phyloP scores from a whole-genome alignment of 148 eudicot genomes.

The Drosera capensis region DNA sequence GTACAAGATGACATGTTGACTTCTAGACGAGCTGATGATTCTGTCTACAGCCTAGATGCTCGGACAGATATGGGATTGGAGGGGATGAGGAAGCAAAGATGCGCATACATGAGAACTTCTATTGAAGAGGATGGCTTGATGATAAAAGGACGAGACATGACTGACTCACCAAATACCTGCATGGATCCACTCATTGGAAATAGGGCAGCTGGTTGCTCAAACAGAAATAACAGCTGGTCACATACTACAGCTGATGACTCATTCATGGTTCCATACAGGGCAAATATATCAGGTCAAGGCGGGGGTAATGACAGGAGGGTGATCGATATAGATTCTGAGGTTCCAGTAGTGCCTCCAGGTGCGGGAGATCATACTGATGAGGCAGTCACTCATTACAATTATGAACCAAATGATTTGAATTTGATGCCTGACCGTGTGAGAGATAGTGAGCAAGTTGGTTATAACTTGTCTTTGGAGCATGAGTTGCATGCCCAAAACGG shows the following conservation, averaged over 20 bases:
- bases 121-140: constrained; percentile 31
- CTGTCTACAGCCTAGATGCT: constrained; percentile 10
- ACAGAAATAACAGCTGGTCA: constrained; percentile 14
- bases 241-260: constrained; percentile 49
- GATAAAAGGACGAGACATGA: constrained; percentile 24
- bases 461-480: constrained; percentile 63
- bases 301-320: constrained; percentile 30
- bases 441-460: constrained; percentile 27
- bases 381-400: constrained; percentile 15
- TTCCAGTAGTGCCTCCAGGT: constrained; percentile 21
- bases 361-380: constrained; percentile 20
- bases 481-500: constrained; percentile 39
- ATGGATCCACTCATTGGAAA: constrained; percentile 37
- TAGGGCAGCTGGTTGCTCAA: constrained; percentile 19
- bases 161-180: constrained; percentile 21
- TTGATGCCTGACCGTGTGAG: constrained; percentile 58
- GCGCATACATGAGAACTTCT: constrained; percentile 22
- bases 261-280: constrained; percentile 48
- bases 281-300: constrained; percentile 44
- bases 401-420: constrained; percentile 68
- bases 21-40: constrained; percentile 15
- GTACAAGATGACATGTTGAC: constrained; percentile 27
- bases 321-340: constrained; percentile 48
- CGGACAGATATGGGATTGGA: constrained; percentile 21
- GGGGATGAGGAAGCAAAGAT: constrained; percentile 36